phyloP scores from a whole-genome alignment of 2,329 filamentous ascomycete species.

The Pseudogymnoascus sp. region DNA sequence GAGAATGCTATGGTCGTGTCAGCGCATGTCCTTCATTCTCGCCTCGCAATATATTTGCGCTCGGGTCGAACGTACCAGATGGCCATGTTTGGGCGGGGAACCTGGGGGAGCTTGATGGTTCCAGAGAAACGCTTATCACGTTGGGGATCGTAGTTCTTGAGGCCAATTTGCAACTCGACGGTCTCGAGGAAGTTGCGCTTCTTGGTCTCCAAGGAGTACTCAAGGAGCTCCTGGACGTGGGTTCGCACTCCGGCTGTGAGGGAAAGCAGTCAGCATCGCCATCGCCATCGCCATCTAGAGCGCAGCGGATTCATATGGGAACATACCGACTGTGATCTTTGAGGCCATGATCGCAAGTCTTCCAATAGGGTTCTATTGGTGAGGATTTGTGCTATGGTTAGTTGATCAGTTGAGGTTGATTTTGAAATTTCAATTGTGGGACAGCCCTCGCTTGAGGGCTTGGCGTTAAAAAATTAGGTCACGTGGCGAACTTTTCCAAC shows the following conservation, averaged over 20 bases:
- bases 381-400: constrained; percentile 42
- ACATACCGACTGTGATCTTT: constrained; percentile 71
- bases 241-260: constrained; percentile 83
- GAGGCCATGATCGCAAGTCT: constrained; percentile 78
- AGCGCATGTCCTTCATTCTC: constrained; percentile 19
- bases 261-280: constrained; percentile 24
- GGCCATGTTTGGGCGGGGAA: constrained; percentile 86
- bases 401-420: not conserved
- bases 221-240: constrained; percentile 87
- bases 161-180: constrained; percentile 84
- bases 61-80: constrained; percentile 54
- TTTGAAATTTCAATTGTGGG: constrained; percentile 10
- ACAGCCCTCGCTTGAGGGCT: constrained; percentile 4
- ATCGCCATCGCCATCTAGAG: not conserved
- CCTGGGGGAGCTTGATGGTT: constrained; percentile 88
- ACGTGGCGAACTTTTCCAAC: not conserved
- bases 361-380: constrained; percentile 71
- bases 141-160: constrained; percentile 99
- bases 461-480: not conserved
- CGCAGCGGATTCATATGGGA: constrained; percentile 6
- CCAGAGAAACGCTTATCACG: constrained; percentile 99
- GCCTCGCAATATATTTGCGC: constrained; percentile 11
- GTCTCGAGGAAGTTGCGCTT: constrained; percentile 98
- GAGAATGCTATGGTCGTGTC: constrained; percentile 54
- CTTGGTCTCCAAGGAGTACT: constrained; percentile 93